Base-by-base conservation (phyloP, 2,329 filamentous ascomycete species). In the Xylaria sp. region DNA sequence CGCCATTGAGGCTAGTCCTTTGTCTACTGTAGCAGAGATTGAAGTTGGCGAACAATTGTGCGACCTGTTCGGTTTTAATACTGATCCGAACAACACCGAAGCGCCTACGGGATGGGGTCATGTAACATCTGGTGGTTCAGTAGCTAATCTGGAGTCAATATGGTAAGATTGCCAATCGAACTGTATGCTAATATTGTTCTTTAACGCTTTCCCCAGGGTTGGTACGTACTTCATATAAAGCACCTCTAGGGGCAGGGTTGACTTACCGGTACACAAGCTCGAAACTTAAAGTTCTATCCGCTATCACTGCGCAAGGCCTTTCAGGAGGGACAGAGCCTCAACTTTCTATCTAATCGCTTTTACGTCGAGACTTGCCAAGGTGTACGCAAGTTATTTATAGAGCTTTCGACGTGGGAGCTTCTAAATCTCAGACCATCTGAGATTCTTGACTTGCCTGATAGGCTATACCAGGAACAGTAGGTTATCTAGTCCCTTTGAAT, bases 281-380 rank as follows among this genome's bases (percentile, higher is more conserved):
- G 83, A 6, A 85, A 84, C 64, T 71, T 85, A 35, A 85, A 85
- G 53, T 85, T 83, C 65, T 85, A 84, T 65, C 82, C 83, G 0
- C 73, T 84, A 0, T 79, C 82, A 1, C 75, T 84, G 1, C 73
- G 70, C 0, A 70, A 71, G 61, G 81, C 78, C 12, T 79, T 77
- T 51, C 70, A 48, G 1, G 68, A 73, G 27, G 72, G 65, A 16
- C 73, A 76, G 0, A 71, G 71, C 0, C 74, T 82, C 2, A 32
- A 71, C 0, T 80, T 80, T 66, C 66, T 81, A 2, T 66, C 71
- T 1, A 58, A 75, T 9, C 70, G 63, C 5, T 81, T 82, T 72
- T 67, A 72, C 65, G 64, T 79, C 50, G 60, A 75, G 42, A 78
- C 75, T 6, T 80, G 78, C 63, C 60, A 73, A 23, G 78, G 77